A percentile compares a stretch with the other conserved stretches of the same genome.
phyloP scores from a whole-genome alignment of 1,139 yeast genomes.

The Candida glucosophila region DNA sequence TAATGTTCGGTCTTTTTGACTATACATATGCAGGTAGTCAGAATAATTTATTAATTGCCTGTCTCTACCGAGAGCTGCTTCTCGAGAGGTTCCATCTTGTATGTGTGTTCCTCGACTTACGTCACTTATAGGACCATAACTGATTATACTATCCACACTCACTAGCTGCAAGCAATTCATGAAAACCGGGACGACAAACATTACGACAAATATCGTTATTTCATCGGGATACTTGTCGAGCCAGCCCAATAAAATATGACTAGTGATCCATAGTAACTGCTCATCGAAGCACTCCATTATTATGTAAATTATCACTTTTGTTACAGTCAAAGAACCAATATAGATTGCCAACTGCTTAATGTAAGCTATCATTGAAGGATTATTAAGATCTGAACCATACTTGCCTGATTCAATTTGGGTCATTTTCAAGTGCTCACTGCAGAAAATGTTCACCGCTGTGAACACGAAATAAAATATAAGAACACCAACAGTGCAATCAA shows the following conservation, averaged over 20 bases:
- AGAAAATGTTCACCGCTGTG: slow-evolving; percentile 35
- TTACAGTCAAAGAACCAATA: slow-evolving; percentile 51
- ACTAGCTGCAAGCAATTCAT: slow-evolving; percentile 85
- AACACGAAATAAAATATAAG: slow-evolving; percentile 62
- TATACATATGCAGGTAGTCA: too few relatives aligned
- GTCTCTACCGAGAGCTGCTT: too few relatives aligned
- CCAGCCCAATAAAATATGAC: slow-evolving; percentile 55
- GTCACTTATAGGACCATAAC: slow-evolving; percentile 29
- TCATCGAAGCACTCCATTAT: slow-evolving; percentile 32
- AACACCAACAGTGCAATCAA: slow-evolving; percentile 95
- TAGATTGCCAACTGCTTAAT: slow-evolving; percentile 68
- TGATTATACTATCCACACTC: slow-evolving; percentile 81
- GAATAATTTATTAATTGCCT: too few relatives aligned
- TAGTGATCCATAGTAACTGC: slow-evolving; percentile 37
- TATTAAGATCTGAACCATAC: slow-evolving; percentile 52
- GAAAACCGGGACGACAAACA: slow-evolving; percentile 69
- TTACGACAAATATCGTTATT: slow-evolving; percentile 76
- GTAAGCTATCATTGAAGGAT: slow-evolving; percentile 60
- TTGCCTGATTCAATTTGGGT: slow-evolving; percentile 71
- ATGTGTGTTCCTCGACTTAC: slow-evolving; percentile 7
- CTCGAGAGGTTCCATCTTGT: too few relatives aligned
- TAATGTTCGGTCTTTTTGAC: too few relatives aligned
- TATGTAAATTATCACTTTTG: slow-evolving; percentile 46
- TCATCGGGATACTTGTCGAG: slow-evolving; percentile 67
- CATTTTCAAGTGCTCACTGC: slow-evolving; percentile 22